phyloP scores from a whole-genome alignment of 2,329 filamentous ascomycete genomes.

The Aureobasidium sp. region DNA sequence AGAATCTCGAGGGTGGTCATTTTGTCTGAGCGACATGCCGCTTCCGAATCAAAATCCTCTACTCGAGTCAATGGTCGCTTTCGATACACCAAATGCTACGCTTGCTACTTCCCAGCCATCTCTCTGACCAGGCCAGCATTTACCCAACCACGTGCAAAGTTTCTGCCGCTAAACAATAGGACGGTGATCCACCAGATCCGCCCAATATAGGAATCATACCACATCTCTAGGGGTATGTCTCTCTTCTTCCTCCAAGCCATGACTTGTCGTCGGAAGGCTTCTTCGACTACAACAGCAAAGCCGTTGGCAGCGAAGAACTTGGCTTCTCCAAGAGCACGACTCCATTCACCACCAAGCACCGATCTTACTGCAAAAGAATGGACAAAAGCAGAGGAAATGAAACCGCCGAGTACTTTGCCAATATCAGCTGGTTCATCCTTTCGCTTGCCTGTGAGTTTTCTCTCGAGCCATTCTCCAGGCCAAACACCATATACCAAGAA shows the following conservation, averaged over 20 bases:
- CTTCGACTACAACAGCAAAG: constrained; percentile 26
- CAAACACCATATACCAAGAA: constrained; percentile 42
- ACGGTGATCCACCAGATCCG: constrained; percentile 36
- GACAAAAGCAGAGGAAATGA: constrained; percentile 36
- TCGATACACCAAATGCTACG: no score
- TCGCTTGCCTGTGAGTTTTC: constrained; percentile 33
- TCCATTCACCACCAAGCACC: constrained; percentile 33
- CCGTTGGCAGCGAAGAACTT: constrained; percentile 29
- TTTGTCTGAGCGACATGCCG: not conserved
- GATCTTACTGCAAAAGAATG: constrained; percentile 37
- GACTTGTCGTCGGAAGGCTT: constrained; percentile 21
- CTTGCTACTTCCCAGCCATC: constrained; percentile 27
- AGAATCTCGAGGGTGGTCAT: not conserved
- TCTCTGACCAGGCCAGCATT: constrained; percentile 35
- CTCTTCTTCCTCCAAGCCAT: constrained; percentile 20
- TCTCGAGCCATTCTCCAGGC: constrained; percentile 39
- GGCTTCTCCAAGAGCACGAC: constrained; percentile 26
- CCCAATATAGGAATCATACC: constrained; percentile 31
- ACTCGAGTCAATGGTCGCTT: not conserved
- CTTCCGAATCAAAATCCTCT: not conserved
- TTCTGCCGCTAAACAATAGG: constrained; percentile 34
- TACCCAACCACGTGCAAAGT: constrained; percentile 39
- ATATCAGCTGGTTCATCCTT: constrained; percentile 33
- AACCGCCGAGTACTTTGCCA: constrained; percentile 39
- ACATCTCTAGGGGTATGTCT: constrained; percentile 20